Evolutionary conservation across 2,329 filamentous ascomycete genomes (phyloP).

Genomic region (Hypoxylon sp.): DNA sequence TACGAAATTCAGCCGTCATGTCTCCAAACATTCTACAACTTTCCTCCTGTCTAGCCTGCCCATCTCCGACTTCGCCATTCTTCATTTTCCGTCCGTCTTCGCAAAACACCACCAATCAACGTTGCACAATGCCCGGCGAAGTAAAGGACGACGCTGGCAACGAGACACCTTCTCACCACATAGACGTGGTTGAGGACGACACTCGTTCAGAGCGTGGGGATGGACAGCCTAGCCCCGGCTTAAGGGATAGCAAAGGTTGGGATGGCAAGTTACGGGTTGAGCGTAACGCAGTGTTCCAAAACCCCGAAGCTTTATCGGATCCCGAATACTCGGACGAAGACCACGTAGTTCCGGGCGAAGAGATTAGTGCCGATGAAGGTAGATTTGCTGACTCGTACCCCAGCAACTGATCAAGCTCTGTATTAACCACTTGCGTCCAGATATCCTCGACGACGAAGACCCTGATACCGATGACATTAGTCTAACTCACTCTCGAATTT

Average conservation of each 20-base stretch:
- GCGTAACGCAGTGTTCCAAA: constrained; percentile 76
- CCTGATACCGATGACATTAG: constrained; percentile 82
- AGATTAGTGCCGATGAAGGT: constrained; percentile 88
- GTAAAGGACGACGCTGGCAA: constrained; percentile 53
- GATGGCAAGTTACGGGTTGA: constrained; percentile 86
- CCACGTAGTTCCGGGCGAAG: constrained; percentile 77
- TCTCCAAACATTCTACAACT: constrained; percentile 46
- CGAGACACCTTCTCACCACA: constrained; percentile 60
- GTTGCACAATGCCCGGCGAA: constrained; percentile 60
- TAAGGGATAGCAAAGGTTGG: constrained; percentile 79
- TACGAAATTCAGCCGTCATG: constrained; percentile 41
- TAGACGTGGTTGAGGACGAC: constrained; percentile 65
- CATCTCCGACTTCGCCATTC: constrained; percentile 36
- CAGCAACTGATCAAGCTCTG: constrained; percentile 20
- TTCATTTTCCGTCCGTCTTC: constrained; percentile 29
- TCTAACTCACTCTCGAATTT: constrained; percentile 87
- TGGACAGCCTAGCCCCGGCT: constrained; percentile 62
- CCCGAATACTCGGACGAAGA: constrained; percentile 86
- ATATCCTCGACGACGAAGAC: constrained; percentile 73
- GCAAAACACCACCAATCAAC: constrained; percentile 19
- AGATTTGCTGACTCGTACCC: constrained; percentile 35
- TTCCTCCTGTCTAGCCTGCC: constrained; percentile 37
- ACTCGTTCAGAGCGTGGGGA: constrained; percentile 58
- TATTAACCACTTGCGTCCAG: constrained; percentile 55
- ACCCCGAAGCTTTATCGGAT: constrained; percentile 87